Evolutionary conservation across 2,329 filamentous ascomycete genomes (phyloP).

Genomic region (Monosporascus sp.): DNA sequence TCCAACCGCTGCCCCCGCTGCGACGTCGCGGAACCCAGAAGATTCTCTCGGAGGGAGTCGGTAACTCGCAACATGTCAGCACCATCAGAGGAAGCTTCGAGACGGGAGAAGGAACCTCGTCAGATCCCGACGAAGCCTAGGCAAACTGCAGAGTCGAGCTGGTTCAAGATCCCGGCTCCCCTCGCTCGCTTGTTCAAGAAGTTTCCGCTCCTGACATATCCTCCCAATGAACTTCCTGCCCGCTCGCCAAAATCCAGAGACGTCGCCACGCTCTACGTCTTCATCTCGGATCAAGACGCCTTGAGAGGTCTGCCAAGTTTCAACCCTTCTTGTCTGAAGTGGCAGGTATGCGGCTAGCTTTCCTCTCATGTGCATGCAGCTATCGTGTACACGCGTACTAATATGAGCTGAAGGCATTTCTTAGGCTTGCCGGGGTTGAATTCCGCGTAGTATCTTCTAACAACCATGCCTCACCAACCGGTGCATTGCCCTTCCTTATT

Average conservation of each 20-base stretch:
- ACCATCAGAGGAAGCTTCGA: background rate
- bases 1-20: no score
- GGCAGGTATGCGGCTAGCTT: conserved; percentile 63
- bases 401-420: conserved; percentile 57
- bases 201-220: conserved; percentile 75
- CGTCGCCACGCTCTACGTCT: conserved; percentile 66
- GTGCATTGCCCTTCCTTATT: conserved; percentile 81
- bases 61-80: no score
- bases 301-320: conserved; percentile 63
- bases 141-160: conserved; percentile 19
- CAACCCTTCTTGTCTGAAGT: conserved; percentile 91
- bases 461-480: conserved; percentile 89
- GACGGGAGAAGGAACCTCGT: conserved; percentile 4
- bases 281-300: conserved; percentile 61
- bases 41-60: no score
- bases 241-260: conserved; percentile 36
- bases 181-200: conserved; percentile 78
- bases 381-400: background rate
- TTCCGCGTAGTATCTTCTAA: conserved; percentile 67
- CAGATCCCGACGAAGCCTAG: conserved; percentile 1
- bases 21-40: no score
- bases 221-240: conserved; percentile 63
- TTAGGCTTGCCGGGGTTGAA: conserved; percentile 68
- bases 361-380: background rate
- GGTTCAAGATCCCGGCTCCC: conserved; percentile 62